These are phyloP conservation scores for Ceratobasidium sp. DNA, from an alignment of 1,284 basidiomycete species.

Conservation along the genomic window DNA sequence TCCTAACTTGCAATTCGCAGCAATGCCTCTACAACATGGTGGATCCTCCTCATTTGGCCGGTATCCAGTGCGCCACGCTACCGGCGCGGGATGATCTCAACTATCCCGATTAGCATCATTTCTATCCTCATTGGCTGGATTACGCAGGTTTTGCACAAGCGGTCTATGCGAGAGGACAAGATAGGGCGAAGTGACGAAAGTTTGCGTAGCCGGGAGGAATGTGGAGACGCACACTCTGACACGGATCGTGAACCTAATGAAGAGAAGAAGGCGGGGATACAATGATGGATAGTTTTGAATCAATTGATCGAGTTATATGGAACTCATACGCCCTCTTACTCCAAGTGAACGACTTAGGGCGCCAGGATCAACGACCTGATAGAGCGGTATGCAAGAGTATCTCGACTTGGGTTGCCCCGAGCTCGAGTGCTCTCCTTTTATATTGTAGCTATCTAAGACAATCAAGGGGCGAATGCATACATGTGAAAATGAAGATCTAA, in stretches of 20 bases:
- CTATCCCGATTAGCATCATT: constrained; percentile 39
- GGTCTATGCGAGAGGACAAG: neutral
- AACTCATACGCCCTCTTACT: too few species aligned
- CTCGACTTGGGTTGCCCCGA: too few species aligned
- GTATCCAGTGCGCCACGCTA: constrained; percentile 42
- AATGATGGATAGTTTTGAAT: neutral
- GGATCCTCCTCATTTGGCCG: constrained; percentile 39
- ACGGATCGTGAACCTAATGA: neutral
- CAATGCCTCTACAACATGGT: constrained; percentile 31
- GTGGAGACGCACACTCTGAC: neutral
- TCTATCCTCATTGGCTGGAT: constrained; percentile 32
- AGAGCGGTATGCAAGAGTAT: too few species aligned
- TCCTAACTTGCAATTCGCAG: neutral
- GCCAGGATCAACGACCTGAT: too few species aligned
- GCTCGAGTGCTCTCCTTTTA: too few species aligned
- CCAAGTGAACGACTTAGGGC: neutral
- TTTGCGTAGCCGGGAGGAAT: neutral
- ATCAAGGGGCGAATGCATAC: too few species aligned
- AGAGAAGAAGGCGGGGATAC: neutral
- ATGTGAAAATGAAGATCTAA: too few species aligned
- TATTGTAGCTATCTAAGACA: too few species aligned
- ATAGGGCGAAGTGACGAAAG: neutral
- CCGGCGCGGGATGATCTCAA: constrained; percentile 40
- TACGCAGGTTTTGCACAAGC: constrained; percentile 11
- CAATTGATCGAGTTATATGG: too few species aligned